phyloP scores from a whole-genome alignment of 345 rosid species.

The Dipteronia dyeriana region DNA sequence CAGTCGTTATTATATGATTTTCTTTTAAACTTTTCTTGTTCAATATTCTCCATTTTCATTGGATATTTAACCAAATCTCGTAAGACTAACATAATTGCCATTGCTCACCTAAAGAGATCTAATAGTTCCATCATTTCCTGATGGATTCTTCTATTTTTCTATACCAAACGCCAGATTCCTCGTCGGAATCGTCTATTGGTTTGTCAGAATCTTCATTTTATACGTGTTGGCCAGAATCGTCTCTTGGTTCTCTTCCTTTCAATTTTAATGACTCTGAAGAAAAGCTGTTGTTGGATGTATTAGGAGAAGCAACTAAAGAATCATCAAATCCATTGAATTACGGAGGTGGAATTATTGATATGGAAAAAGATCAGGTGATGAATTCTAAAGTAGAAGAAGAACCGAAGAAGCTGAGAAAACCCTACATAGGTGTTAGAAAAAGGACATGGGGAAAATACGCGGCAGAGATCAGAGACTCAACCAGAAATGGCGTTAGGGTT shows the following conservation, averaged over 20 bases:
- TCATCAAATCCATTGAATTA: conserved; percentile 35
- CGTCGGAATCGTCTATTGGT: conserved; percentile 34
- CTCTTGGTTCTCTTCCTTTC: conserved; percentile 32
- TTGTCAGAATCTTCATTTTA: conserved; percentile 40
- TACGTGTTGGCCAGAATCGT: conserved; percentile 27
- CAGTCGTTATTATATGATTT: too few relatives aligned
- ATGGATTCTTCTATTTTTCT: conserved; percentile 35
- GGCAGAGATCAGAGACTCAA: conserved; percentile 31
- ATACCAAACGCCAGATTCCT: conserved; percentile 20
- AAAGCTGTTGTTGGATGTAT: conserved; percentile 35
- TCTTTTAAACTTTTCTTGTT: too few relatives aligned
- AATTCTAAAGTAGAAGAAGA: conserved; percentile 15
- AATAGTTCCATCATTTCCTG: not conserved
- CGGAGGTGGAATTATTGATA: conserved; percentile 18
- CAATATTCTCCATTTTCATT: too few relatives aligned
- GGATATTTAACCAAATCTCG: not conserved
- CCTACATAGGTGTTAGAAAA: conserved; percentile 58
- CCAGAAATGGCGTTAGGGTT: conserved; percentile 55
- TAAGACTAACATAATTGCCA: not conserved
- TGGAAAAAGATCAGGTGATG: conserved; percentile 30
- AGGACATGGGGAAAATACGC: conserved; percentile 17
- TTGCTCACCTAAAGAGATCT: not conserved
- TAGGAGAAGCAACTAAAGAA: conserved; percentile 30
- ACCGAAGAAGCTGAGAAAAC: conserved; percentile 25
- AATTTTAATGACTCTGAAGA: conserved; percentile 42